phyloP scores from a whole-genome alignment of 2,329 filamentous ascomycete genomes.

The Scytalidium sp. region DNA sequence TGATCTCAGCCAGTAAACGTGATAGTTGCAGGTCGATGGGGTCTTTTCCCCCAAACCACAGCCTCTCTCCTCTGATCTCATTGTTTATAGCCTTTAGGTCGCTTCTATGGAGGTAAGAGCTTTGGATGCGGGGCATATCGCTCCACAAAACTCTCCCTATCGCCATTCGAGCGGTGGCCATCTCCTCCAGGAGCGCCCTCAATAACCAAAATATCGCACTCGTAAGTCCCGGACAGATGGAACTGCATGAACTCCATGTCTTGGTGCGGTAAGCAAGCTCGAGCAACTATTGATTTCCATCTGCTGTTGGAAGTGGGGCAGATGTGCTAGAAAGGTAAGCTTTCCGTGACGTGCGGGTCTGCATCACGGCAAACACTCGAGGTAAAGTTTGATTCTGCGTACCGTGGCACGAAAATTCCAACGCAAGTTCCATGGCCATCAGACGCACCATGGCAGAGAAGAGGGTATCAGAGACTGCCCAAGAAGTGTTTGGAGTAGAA shows the following conservation, averaged over 20 bases:
- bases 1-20: conserved; percentile 42
- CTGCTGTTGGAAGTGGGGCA: conserved; percentile 46
- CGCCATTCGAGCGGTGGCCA: conserved; percentile 44
- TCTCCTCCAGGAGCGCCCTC: conserved; percentile 48
- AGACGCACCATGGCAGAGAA: conserved; percentile 47
- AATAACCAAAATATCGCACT: conserved; percentile 46
- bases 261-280: conserved; percentile 45
- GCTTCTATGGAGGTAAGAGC: conserved; percentile 46
- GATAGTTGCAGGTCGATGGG: conserved; percentile 45
- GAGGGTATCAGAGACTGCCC: conserved; percentile 45
- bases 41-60: conserved; percentile 42
- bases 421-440: conserved; percentile 44
- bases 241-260: conserved; percentile 51
- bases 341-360: conserved; percentile 46
- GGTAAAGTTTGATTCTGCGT: conserved; percentile 48
- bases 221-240: conserved; percentile 47
- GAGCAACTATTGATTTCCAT: conserved; percentile 46
- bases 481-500: conserved; percentile 47
- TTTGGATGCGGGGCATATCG: conserved; percentile 49
- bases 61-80: conserved; percentile 45
- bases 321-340: conserved; percentile 47
- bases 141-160: conserved; percentile 49
- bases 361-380: conserved; percentile 46
- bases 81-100: conserved; percentile 45
- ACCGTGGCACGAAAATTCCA: conserved; percentile 40